Conservation (phyloP, 495 filamentous ascomycete species). For the Immersiella caudata region DNA sequence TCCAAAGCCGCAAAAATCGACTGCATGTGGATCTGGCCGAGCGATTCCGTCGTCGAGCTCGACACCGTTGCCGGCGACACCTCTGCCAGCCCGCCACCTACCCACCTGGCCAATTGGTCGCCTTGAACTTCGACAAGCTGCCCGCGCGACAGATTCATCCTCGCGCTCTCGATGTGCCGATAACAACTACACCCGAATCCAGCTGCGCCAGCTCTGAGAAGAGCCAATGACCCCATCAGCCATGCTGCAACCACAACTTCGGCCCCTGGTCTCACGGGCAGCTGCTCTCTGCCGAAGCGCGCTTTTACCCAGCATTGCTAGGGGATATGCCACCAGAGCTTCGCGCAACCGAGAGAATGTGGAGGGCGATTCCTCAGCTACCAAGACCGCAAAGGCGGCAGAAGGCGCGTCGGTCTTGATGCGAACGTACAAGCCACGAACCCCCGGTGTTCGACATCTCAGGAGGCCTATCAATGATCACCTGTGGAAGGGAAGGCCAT, state of each 20-base stretch:
- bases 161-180: constrained; percentile 27
- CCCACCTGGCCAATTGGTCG: constrained; percentile 16
- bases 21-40: constrained; percentile 11
- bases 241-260: constrained; percentile 41
- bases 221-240: neutral
- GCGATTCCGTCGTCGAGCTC: neutral
- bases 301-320: constrained; percentile 23
- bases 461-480: constrained; percentile 92
- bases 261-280: constrained; percentile 30
- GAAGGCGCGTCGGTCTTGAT: constrained; percentile 53
- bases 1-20: constrained; percentile 16
- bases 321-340: constrained; percentile 31
- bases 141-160: neutral
- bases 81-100: constrained; percentile 3
- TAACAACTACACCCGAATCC: constrained; percentile 18
- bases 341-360: constrained; percentile 16
- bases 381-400: constrained; percentile 18
- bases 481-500: constrained; percentile 89
- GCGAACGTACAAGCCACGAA: constrained; percentile 90
- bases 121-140: neutral
- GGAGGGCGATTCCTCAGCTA: constrained; percentile 9
- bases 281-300: constrained; percentile 30
- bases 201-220: constrained; percentile 12
- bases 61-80: constrained; percentile 11
- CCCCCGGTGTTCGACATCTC: constrained; percentile 90